Conservation (phyloP, 331 rosid genomes). For the Saraca asoca region DNA sequence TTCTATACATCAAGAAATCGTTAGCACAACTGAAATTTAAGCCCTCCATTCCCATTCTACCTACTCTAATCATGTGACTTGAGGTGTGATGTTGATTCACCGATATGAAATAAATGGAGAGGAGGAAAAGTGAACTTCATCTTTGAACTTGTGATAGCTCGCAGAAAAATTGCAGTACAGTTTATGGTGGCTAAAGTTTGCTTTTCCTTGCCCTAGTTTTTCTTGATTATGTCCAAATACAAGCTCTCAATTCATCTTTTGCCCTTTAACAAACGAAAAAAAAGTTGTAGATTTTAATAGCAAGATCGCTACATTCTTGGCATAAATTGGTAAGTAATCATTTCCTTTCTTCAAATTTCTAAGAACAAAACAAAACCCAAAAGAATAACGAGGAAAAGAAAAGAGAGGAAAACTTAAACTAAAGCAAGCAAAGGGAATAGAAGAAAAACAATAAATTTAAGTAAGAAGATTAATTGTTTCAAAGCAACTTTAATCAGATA, state of each 20-base stretch:
- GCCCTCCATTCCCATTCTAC: no score
- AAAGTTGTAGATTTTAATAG: constrained; percentile 32
- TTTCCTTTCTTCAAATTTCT: constrained; percentile 41
- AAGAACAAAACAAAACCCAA: constrained; percentile 41
- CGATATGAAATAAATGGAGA: not conserved
- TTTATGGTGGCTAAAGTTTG: constrained; percentile 33
- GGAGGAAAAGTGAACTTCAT: not conserved
- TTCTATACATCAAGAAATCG: no score
- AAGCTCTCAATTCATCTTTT: constrained; percentile 36
- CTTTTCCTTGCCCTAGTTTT: constrained; percentile 39
- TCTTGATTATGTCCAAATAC: constrained; percentile 42
- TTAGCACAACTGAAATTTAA: no score
- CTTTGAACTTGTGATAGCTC: constrained; percentile 26
- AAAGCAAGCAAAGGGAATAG: constrained; percentile 35
- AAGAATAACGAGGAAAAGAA: constrained; percentile 38
- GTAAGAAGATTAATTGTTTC: constrained; percentile 27
- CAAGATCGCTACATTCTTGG: constrained; percentile 27
- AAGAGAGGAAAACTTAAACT: constrained; percentile 38
- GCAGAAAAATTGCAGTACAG: constrained; percentile 14
- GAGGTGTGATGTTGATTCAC: not conserved
- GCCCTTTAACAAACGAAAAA: constrained; percentile 36
- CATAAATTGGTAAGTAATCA: constrained; percentile 45
- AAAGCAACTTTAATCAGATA: constrained; percentile 40
- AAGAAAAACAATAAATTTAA: constrained; percentile 28
- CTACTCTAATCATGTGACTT: no score